Evolutionary conservation across 2,329 filamentous ascomycete species (phyloP), one percentile per base, ranked within the genome.

Genomic region (Lasiodiplodia sp.): DNA sequence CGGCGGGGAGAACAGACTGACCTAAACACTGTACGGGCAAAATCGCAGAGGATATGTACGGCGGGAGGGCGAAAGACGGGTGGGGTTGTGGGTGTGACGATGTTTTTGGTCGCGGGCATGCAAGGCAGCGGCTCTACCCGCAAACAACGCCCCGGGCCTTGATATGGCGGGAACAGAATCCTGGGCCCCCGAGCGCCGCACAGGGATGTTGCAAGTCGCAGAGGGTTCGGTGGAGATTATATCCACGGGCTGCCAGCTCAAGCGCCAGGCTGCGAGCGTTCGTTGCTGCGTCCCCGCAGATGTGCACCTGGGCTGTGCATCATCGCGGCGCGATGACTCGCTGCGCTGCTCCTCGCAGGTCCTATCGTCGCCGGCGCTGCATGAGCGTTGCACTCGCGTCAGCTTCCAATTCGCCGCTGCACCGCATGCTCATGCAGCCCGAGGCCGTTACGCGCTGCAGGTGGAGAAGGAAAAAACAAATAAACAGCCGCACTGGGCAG

Each of bases 321-420:
- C 60, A 47, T 28, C 44, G 21, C 11, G 18, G 11, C 44, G 60
- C 44, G 44, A n/a, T 52, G 60, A 64, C 60, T 64, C 60, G 57
- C 25, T 62, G 57, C 25, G 60, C 60, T 52, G 25, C 34, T 47
- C 28, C 25, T 5, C 11, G 58, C 58, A 18, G 25, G 44, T 63
- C 28, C 60, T 64, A 38, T 64, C 60, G 60, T 25, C 60, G 60
- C 47, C 58, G 11, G 25, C 40, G 58, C 58, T 64, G 60, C 60
- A 64, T 64, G 60, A 31, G 60, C 60, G 60, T 52, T 64, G 60
- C 58, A 63, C 28, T 62, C 60, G 60, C 60, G 60, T 64, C 60
- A 64, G 60, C 18, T 14, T 64, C 60, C 60, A 51, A 64, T 64
- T 52, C 44, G 60, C 11, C 31, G 23, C 16, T 12, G 37, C 23